Percentiles rank a stretch among this genome's conserved stretches.
Conservation (phyloP, 805 yeast species). For the Pichia cabralensis region DNA sequence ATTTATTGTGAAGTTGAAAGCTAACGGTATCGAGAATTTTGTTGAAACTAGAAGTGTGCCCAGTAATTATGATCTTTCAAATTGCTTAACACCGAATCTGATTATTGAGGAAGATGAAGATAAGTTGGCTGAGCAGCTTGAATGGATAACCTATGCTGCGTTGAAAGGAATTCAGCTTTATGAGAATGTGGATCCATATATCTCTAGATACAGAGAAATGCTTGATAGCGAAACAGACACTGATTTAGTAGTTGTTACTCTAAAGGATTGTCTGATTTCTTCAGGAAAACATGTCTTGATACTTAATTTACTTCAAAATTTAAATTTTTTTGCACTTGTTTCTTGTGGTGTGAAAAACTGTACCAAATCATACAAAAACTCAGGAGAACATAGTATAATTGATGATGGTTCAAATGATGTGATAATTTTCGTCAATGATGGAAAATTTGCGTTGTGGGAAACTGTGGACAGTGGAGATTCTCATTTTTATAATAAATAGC, state of each 20-base stretch:
- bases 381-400: slow-evolving; percentile 20
- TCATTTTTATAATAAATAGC: no score
- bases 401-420: slow-evolving; percentile 24
- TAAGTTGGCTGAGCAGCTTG: slow-evolving; percentile 17
- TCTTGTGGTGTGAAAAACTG: slow-evolving; percentile 22
- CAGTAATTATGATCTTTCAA: slow-evolving; percentile 6
- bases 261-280: slow-evolving; percentile 1
- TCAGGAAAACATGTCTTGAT: neutral
- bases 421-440: slow-evolving; percentile 13
- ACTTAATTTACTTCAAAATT: no score
- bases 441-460: slow-evolving; percentile 21
- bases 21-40: neutral
- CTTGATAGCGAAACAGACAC: slow-evolving; percentile 5
- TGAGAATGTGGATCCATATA: slow-evolving; percentile 13
- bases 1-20: neutral
- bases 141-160: slow-evolving; percentile 24
- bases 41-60: neutral
- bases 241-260: neutral
- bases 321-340: slow-evolving; percentile 16
- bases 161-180: slow-evolving; percentile 20
- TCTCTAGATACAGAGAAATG: slow-evolving; percentile 18
- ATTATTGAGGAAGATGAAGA: slow-evolving; percentile 13
- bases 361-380: slow-evolving; percentile 17
- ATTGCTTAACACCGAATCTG: slow-evolving; percentile 14
- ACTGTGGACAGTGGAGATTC: slow-evolving; percentile 23